Evolutionary conservation across 2,329 filamentous ascomycete species (phyloP).

Genomic region (Phaeosphaeriaceae sp.): DNA sequence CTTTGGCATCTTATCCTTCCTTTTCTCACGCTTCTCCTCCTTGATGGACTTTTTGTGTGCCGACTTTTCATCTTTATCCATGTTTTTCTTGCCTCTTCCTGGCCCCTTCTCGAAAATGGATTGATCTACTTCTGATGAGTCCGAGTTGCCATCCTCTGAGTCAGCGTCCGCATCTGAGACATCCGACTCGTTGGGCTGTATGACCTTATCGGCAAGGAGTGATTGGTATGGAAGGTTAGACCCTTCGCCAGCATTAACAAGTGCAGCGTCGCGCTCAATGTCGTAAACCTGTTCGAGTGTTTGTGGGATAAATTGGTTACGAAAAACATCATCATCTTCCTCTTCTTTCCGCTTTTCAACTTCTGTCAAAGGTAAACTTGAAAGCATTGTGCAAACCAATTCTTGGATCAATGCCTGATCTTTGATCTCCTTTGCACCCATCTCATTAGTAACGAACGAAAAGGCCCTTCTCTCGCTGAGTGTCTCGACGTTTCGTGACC

Average conservation of each 20-base stretch:
- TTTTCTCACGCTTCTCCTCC: conserved; percentile 91
- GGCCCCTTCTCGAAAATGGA: conserved; percentile 44
- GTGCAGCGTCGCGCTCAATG: conserved; percentile 86
- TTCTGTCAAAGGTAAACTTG: conserved; percentile 56
- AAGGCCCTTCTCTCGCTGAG: conserved; percentile 82
- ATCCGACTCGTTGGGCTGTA: conserved; percentile 49
- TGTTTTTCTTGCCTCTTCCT: conserved; percentile 62
- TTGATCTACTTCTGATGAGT: conserved; percentile 37
- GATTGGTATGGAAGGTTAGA: conserved; percentile 84
- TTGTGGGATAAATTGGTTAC: conserved; percentile 95
- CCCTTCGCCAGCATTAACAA: conserved; percentile 74
- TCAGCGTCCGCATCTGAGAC: conserved; percentile 45
- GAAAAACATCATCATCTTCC: conserved; percentile 89
- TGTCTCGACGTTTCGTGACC: conserved; percentile 79
- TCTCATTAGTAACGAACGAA: conserved; percentile 74
- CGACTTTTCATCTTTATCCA: conserved; percentile 89
- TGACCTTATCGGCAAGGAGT: conserved; percentile 74
- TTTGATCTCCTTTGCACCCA: conserved; percentile 59
- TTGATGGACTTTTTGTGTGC: conserved; percentile 91
- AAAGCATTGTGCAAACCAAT: conserved; percentile 71
- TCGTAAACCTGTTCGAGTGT: conserved; percentile 96
- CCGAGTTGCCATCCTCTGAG: conserved; percentile 19
- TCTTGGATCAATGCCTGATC: conserved; percentile 67
- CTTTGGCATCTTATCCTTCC: conserved; percentile 96
- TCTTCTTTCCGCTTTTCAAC: conserved; percentile 65